phyloP scores from a whole-genome alignment of 257 asterid genomes.

The Nicotiana knightiana region DNA sequence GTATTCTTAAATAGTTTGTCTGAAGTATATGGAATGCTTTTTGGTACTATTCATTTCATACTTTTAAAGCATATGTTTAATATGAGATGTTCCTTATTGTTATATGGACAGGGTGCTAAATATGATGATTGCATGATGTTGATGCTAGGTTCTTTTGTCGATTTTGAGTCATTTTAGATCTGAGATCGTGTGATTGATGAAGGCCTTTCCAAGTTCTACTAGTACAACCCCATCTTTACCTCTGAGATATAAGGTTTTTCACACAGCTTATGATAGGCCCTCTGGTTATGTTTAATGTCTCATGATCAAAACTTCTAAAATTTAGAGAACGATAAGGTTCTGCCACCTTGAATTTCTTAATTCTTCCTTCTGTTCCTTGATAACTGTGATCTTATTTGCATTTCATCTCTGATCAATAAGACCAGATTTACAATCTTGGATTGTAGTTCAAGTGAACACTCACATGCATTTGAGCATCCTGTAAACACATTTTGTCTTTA shows the following conservation, averaged over 20 bases:
- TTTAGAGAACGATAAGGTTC: background rate
- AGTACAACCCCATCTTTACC: background rate
- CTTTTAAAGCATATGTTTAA: background rate
- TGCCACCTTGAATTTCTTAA: background rate
- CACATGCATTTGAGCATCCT: background rate
- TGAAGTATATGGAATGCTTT: background rate
- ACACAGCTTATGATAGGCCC: background rate
- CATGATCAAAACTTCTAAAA: background rate
- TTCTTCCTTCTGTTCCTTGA: slow-evolving; percentile 2
- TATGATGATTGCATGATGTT: background rate
- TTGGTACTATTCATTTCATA: background rate
- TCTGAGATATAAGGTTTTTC: background rate
- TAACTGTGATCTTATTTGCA: background rate
- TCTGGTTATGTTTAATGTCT: background rate
- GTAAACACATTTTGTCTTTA: background rate
- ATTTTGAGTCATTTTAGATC: background rate
- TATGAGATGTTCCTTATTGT: background rate
- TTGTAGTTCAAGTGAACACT: background rate
- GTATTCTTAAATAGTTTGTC: background rate
- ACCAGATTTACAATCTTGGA: background rate
- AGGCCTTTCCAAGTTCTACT: background rate
- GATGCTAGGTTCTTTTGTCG: background rate
- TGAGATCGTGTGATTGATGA: background rate
- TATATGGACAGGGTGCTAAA: background rate
- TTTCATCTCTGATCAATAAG: background rate